Conservation (phyloP, 345 rosid genomes). For the Streptanthus diversifolius region DNA sequence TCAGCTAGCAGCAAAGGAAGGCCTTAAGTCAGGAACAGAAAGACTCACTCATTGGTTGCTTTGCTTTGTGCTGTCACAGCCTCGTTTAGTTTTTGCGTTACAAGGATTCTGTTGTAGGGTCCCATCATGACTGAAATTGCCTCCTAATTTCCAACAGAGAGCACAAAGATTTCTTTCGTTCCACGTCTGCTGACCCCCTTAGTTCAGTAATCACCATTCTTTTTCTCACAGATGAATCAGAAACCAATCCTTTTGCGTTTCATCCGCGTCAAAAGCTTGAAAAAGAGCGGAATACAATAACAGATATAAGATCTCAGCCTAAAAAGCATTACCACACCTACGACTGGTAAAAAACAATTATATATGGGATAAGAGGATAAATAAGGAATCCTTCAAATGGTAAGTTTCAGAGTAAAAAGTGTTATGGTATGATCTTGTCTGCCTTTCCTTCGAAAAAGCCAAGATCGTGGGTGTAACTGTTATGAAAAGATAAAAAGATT, state of each 20-base stretch:
- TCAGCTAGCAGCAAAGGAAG: slow-evolving; percentile 30
- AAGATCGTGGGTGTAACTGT: slow-evolving; percentile 73
- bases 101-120: slow-evolving; percentile 36
- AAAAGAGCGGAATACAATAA: slow-evolving; percentile 31
- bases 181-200: slow-evolving; percentile 43
- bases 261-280: slow-evolving; percentile 50
- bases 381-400: slow-evolving; percentile 38
- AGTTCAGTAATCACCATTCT: slow-evolving; percentile 35
- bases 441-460: slow-evolving; percentile 50
- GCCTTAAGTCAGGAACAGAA: slow-evolving; percentile 37
- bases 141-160: slow-evolving; percentile 36
- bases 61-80: slow-evolving; percentile 40
- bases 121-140: slow-evolving; percentile 45
- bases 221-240: slow-evolving; percentile 39
- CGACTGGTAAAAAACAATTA: slow-evolving; percentile 21
- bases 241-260: slow-evolving; percentile 41
- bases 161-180: slow-evolving; percentile 32
- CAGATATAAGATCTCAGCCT: slow-evolving; percentile 21
- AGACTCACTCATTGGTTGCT: slow-evolving; percentile 34
- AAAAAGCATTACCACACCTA: slow-evolving; percentile 37
- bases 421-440: slow-evolving; percentile 34
- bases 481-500: slow-evolving; percentile 68
- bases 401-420: slow-evolving; percentile 34
- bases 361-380: slow-evolving; percentile 36
- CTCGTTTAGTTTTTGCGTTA: slow-evolving; percentile 27